Conservation (phyloP, 495 filamentous ascomycete species). For the Hypoxylon crocopeplum region DNA sequence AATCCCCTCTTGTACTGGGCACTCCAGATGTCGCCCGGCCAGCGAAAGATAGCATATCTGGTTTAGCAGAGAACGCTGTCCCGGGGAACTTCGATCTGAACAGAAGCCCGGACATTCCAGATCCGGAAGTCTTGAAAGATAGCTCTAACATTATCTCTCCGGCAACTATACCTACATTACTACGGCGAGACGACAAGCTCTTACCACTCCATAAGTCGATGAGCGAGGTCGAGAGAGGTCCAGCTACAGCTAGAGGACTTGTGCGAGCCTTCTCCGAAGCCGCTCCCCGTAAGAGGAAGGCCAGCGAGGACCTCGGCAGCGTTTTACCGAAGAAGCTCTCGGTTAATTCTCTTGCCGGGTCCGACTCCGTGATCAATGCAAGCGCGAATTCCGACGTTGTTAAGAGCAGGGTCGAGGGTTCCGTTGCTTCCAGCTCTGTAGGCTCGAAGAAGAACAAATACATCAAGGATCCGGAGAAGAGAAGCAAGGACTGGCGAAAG, state of each 20-base stretch:
- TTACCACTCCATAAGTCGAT: conserved; percentile 15
- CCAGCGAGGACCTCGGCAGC: conserved; percentile 18
- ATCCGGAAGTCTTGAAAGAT: not conserved
- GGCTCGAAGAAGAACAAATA: conserved; percentile 3
- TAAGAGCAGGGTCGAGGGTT: not conserved
- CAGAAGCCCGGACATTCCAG: not conserved
- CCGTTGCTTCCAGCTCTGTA: conserved; percentile 1
- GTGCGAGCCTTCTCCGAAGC: conserved; percentile 29
- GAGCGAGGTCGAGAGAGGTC: conserved; percentile 15
- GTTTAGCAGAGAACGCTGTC: not conserved
- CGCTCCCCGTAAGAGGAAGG: conserved; percentile 25
- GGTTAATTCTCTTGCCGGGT: conserved; percentile 14
- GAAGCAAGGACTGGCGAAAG: conserved; percentile 9
- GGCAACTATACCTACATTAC: not conserved
- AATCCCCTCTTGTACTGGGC: not conserved
- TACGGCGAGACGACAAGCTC: not conserved
- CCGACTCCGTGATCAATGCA: conserved; percentile 6
- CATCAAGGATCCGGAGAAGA: conserved; percentile 20
- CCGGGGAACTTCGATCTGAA: not conserved
- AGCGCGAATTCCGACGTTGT: conserved; percentile 6
- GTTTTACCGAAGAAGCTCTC: conserved; percentile 24
- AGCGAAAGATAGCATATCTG: not conserved
- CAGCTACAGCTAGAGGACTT: conserved; percentile 7
- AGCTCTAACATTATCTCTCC: not conserved
- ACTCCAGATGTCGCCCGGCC: conserved; percentile 2